Evolutionary conservation across 768 basidiomycete genomes (phyloP).

Genomic region (Pisolithus marmoratus): DNA sequence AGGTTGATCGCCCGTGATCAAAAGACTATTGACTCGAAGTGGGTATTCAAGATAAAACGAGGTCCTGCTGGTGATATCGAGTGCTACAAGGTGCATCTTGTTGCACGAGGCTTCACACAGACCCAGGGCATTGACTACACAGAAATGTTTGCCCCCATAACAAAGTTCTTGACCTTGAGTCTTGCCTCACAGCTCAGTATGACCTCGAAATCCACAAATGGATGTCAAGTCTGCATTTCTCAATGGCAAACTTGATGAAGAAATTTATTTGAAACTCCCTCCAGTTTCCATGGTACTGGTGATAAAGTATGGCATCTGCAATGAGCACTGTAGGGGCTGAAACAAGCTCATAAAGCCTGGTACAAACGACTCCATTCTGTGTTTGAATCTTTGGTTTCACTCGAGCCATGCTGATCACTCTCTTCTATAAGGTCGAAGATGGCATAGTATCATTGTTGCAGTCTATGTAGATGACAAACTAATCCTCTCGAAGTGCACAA

Average conservation of each 20-base stretch:
- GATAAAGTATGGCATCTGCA: background rate
- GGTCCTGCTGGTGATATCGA: slow-evolving; percentile 21
- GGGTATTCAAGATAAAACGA: slow-evolving; percentile 4
- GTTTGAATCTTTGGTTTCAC: background rate
- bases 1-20: background rate
- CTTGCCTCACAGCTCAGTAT: slow-evolving; percentile 4
- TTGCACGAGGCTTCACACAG: slow-evolving; percentile 32
- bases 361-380: background rate
- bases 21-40: background rate
- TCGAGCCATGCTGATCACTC: background rate
- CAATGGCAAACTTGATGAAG: slow-evolving; percentile 12
- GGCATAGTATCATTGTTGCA: background rate
- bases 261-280: slow-evolving; percentile 22
- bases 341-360: slow-evolving; percentile 2
- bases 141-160: slow-evolving; percentile 27
- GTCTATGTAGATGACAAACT: too few species aligned
- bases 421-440: background rate
- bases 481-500: too few species aligned
- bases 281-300: too few species aligned
- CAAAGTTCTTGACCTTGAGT: slow-evolving; percentile 12
- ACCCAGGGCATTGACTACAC: slow-evolving; percentile 30
- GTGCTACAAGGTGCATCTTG: slow-evolving; percentile 34
- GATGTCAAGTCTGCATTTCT: slow-evolving; percentile 27
- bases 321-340: background rate
- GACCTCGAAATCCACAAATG: slow-evolving; percentile 14